phyloP scores from a whole-genome alignment of 2,329 filamentous ascomycete species.

The Colletotrichum tropicicola region DNA sequence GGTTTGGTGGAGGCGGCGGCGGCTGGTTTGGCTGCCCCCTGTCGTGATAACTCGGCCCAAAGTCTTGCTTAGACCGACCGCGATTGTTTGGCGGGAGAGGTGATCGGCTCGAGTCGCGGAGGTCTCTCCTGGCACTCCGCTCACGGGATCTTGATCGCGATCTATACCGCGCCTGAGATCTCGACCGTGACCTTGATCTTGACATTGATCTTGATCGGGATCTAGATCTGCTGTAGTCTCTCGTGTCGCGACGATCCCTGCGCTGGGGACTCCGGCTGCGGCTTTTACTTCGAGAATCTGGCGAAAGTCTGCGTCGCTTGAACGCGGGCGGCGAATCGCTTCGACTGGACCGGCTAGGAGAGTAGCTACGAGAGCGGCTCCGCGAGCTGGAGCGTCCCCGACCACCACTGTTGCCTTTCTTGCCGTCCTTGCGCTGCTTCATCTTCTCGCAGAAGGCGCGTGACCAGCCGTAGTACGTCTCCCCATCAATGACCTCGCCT shows the following conservation, averaged over 20 bases:
- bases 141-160: constrained; percentile 32
- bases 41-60: neutral
- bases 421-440: constrained; percentile 62
- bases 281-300: constrained; percentile 39
- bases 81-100: constrained; percentile 17
- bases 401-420: constrained; percentile 32
- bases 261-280: constrained; percentile 37
- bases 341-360: constrained; percentile 37
- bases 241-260: constrained; percentile 31
- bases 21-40: neutral
- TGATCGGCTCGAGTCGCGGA: constrained; percentile 2
- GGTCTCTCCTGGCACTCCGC: constrained; percentile 26
- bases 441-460: constrained; percentile 82
- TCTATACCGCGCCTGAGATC: constrained; percentile 22
- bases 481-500: constrained; percentile 69
- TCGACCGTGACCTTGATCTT: constrained; percentile 11
- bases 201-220: constrained; percentile 34
- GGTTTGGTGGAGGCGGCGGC: constrained; percentile 37
- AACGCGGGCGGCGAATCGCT: constrained; percentile 46
- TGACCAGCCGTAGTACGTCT: constrained; percentile 92
- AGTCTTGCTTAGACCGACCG: constrained; percentile 14
- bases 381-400: constrained; percentile 46
- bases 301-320: constrained; percentile 50
- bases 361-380: constrained; percentile 40
- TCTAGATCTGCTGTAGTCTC: constrained; percentile 37